Conservation (phyloP, 1,139 yeast genomes). For the Petasospora rhodanensis region DNA sequence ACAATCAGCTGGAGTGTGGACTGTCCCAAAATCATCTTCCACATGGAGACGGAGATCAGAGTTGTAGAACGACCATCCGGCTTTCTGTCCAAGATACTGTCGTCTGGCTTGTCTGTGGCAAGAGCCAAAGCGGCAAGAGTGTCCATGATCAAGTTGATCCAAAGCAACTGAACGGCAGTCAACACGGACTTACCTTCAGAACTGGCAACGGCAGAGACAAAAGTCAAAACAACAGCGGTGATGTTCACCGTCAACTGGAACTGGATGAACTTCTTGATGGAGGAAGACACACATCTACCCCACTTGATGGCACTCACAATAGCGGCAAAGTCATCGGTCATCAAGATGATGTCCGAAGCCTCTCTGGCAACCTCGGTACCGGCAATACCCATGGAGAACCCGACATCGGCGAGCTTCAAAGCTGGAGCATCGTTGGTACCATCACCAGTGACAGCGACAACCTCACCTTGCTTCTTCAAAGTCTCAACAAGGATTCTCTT, state of each 20-base stretch:
- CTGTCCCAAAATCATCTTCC: slow-evolving; percentile 97
- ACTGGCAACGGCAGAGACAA: slow-evolving; percentile 88
- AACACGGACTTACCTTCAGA: slow-evolving; percentile 76
- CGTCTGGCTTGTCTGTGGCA: slow-evolving; percentile 96
- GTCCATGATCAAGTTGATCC: slow-evolving; percentile 98
- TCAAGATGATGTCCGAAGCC: slow-evolving; percentile 88
- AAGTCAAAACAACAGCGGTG: slow-evolving; percentile 90
- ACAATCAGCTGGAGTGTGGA: slow-evolving; percentile 70
- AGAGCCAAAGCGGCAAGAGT: slow-evolving; percentile 95
- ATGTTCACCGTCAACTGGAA: slow-evolving; percentile 94
- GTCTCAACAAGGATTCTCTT: slow-evolving; percentile 82
- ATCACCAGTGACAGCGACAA: slow-evolving; percentile 98
- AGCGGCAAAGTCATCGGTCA: slow-evolving; percentile 93
- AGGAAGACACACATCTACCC: slow-evolving; percentile 96
- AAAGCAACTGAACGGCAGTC: slow-evolving; percentile 93
- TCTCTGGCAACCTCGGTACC: slow-evolving; percentile 96
- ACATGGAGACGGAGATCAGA: slow-evolving; percentile 84
- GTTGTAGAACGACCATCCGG: slow-evolving; percentile 86
- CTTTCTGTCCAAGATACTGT: slow-evolving; percentile 66
- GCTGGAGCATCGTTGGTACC: slow-evolving; percentile 98
- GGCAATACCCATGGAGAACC: slow-evolving; percentile 89
- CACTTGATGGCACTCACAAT: slow-evolving; percentile 98
- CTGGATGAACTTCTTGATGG: slow-evolving; percentile 92
- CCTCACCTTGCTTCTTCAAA: slow-evolving; percentile 78
- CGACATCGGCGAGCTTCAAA: slow-evolving; percentile 84